Evolutionary conservation across 2,329 filamentous ascomycete genomes (phyloP), one percentile per base, ranked within the genome.

Genomic region (Cercospora sp.): DNA sequence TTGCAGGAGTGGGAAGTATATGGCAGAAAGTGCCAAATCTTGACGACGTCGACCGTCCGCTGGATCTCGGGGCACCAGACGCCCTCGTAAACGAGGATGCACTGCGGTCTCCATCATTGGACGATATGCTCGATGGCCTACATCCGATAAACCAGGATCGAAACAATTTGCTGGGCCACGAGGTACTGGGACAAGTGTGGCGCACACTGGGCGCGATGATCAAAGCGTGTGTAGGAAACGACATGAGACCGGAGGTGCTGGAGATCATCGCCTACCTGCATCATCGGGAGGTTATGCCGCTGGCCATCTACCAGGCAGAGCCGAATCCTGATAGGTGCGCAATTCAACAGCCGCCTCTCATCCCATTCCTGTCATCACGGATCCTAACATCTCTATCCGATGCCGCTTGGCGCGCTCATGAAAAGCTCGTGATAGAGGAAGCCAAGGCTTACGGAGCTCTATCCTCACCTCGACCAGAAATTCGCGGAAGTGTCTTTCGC

Each of bases 341-440:
- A 9, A 75, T 83, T 5, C 81, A 80, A 64, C 82, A 83, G 67
- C 83, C 83, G 31, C 83, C 83, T 3, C 80, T 81, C 5, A 76
- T 85, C 3, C 80, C 83, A 63, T 73, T 84, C 31, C 75, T 85
- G 0, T 84, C 82, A 2, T 81, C 81, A 3, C 79, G 81, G 18
- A 85, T 85, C 36, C 72, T 85, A 28, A 82, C 81, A 0, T 82
- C 83, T 3, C 73, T 85, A 36, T 83, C 83, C 4, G 83, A 85
- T 74, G 83, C 83, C 3, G 80, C 80, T 1, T 85, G 82, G 83
- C 79, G 78, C 61, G 82, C 81, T 6, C 82, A 83, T 60, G 82
- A 84, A 71, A 73, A 75, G 63, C 64, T 75, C 3, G 72, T 75
- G 10, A 58, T 73, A 1, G 74, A 76, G 45, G 71, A 75, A 55